These are phyloP conservation scores for Mucor piriformis DNA, from an alignment of 371 early-diverging fungal species.

Conservation along the genomic window DNA sequence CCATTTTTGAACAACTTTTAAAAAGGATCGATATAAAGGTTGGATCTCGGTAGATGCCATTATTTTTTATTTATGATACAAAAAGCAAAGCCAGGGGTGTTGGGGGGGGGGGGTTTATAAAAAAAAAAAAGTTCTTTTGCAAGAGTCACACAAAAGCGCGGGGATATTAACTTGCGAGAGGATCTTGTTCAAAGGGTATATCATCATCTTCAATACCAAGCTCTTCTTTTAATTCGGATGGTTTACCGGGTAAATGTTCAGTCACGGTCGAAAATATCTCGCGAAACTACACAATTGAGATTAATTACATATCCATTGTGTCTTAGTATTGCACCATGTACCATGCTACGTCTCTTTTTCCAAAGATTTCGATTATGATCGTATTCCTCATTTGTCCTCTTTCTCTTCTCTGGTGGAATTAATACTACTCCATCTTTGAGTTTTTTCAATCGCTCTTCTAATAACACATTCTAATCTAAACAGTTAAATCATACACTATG, in stretches of 20 bases:
- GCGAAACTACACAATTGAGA: constrained; percentile 17
- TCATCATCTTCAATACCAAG: constrained; percentile 33
- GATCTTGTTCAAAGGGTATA: constrained; percentile 24
- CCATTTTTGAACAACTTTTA: constrained; percentile 58
- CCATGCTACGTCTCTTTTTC: constrained; percentile 26
- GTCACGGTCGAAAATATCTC: constrained; percentile 20
- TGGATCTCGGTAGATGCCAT: constrained; percentile 35
- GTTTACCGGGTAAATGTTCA: constrained; percentile 24
- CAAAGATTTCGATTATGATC: constrained; percentile 11
- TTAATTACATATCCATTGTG: too few relatives aligned
- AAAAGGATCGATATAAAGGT: constrained; percentile 56
- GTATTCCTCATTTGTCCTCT: constrained; percentile 14
- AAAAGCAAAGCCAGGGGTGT: constrained; percentile 5
- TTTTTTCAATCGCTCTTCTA: constrained; percentile 6
- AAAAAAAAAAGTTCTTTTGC: too few relatives aligned
- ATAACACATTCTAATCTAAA: constrained; percentile 9
- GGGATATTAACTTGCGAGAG: not conserved
- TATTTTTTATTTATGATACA: constrained; percentile 2
- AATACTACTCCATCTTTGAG: constrained; percentile 5
- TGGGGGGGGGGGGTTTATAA: too few relatives aligned
- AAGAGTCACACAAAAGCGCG: not conserved
- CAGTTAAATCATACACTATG: too few relatives aligned
- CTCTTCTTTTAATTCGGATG: constrained; percentile 18
- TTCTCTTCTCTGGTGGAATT: constrained; percentile 23
- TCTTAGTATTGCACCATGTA: too few relatives aligned